These are phyloP conservation scores for Penicillium samsonianum DNA, from an alignment of 495 filamentous ascomycete species.

Conservation along the genomic window DNA sequence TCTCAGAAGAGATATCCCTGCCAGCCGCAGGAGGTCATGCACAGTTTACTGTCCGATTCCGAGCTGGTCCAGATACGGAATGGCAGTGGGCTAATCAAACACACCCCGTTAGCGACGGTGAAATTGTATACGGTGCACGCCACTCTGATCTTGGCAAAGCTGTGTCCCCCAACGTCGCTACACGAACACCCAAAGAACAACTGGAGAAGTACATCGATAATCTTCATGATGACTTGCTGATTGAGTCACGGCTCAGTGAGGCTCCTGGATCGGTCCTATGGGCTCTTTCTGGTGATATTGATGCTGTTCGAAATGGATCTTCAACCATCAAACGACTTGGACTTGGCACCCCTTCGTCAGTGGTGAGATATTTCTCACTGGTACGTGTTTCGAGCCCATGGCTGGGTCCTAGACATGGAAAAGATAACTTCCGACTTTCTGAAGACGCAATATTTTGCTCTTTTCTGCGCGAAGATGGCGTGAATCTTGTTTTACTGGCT, in stretches of 20 bases:
- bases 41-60: conserved; percentile 77
- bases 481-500: conserved; percentile 78
- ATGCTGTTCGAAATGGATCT: conserved; percentile 51
- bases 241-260: conserved; percentile 61
- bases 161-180: conserved; percentile 18
- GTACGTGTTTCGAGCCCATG: conserved; percentile 80
- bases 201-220: conserved; percentile 61
- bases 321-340: conserved; percentile 57
- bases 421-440: conserved; percentile 59
- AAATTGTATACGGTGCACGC: conserved; percentile 47
- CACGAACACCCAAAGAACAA: conserved; percentile 36
- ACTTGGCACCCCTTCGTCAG: conserved; percentile 63
- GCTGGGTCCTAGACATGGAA: conserved; percentile 86
- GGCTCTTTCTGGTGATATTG: conserved; percentile 60
- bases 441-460: conserved; percentile 81
- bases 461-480: conserved; percentile 73
- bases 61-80: conserved; percentile 48
- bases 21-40: conserved; percentile 38
- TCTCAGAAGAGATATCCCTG: conserved; percentile 36
- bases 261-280: conserved; percentile 71
- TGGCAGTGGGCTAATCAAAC: conserved; percentile 81
- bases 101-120: conserved; percentile 60
- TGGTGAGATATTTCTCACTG: conserved; percentile 69
- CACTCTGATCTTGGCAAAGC: not conserved
- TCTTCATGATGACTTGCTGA: conserved; percentile 57